A percentile compares a stretch with the other conserved stretches of the same genome.
Conservation (phyloP, 208 protist species). For the Herpetomonas samuelpessoai region DNA sequence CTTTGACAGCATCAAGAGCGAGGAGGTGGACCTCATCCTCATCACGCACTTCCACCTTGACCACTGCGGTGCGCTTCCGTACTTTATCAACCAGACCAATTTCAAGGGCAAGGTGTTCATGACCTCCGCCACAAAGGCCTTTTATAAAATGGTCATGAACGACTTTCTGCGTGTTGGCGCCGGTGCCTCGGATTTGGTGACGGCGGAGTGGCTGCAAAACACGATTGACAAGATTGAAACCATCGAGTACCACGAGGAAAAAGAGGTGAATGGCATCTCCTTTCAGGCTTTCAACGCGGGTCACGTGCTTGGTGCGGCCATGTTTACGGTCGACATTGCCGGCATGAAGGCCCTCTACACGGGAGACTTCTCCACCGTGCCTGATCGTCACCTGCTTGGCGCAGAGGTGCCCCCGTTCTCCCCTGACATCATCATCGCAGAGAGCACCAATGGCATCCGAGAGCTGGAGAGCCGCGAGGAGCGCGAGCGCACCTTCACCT, state of each 20-base stretch:
- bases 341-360: conserved; percentile 98
- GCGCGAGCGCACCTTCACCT: conserved; percentile 95
- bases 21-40: conserved; percentile 94
- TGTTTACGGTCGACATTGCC: conserved; percentile 99
- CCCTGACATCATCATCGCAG: conserved; percentile 97
- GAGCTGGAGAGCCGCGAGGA: conserved; percentile 93
- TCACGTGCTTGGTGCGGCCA: conserved; percentile 96
- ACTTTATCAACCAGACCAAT: conserved; percentile 94
- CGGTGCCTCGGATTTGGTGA: conserved; percentile 88
- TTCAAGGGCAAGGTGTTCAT: conserved; percentile 97
- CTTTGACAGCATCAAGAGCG: conserved; percentile 95
- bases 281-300: conserved; percentile 98
- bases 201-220: conserved; percentile 93
- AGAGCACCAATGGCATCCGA: conserved; percentile 98
- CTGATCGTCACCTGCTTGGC: conserved; percentile 98
- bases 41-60: conserved; percentile 98
- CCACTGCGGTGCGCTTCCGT: conserved; percentile 96
- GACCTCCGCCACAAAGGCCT: conserved; percentile 97
- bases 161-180: conserved; percentile 95
- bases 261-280: conserved; percentile 95
- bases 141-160: conserved; percentile 97
- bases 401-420: conserved; percentile 94
- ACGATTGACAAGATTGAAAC: conserved; percentile 96
- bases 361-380: conserved; percentile 97
- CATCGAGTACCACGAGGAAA: conserved; percentile 97